Evolutionary conservation across 2,329 filamentous ascomycete species (phyloP).

Genomic region (Epichloe gansuensis): DNA sequence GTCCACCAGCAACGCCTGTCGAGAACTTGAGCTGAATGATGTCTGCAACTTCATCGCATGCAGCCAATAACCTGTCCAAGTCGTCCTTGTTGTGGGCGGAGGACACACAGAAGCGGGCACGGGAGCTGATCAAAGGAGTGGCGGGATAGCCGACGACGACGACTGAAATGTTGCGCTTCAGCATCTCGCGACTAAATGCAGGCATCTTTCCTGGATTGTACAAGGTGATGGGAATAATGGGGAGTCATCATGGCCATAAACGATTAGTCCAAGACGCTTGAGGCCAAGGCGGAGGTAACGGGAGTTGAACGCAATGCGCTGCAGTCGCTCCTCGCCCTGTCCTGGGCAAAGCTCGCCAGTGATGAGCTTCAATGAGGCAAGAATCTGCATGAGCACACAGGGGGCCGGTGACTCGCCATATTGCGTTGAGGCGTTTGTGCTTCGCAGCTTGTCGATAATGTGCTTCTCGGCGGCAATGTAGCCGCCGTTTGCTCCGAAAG

Average conservation of each 20-base stretch:
- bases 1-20: slow-evolving; percentile 85
- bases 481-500: slow-evolving; percentile 94
- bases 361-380: slow-evolving; percentile 77
- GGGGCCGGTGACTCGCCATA: slow-evolving; percentile 83
- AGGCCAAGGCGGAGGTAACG: slow-evolving; percentile 94
- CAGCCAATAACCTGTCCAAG: slow-evolving; percentile 74
- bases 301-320: slow-evolving; percentile 95
- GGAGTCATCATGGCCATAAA: slow-evolving; percentile 97
- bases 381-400: slow-evolving; percentile 81
- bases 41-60: slow-evolving; percentile 87
- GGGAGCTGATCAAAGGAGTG: slow-evolving; percentile 86
- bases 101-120: slow-evolving; percentile 90
- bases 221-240: slow-evolving; percentile 85
- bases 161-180: slow-evolving; percentile 92
- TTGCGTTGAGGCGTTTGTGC: slow-evolving; percentile 73
- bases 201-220: slow-evolving; percentile 99
- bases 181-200: slow-evolving; percentile 97
- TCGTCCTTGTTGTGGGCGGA: slow-evolving; percentile 98
- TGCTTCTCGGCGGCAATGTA: slow-evolving; percentile 84
- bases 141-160: slow-evolving; percentile 96
- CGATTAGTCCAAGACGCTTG: slow-evolving; percentile 92
- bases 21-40: slow-evolving; percentile 93
- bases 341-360: slow-evolving; percentile 76
- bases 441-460: slow-evolving; percentile 84
- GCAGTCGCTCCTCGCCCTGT: slow-evolving; percentile 88